Conservation (phyloP, 495 filamentous ascomycete genomes). For the Neurospora sp. region DNA sequence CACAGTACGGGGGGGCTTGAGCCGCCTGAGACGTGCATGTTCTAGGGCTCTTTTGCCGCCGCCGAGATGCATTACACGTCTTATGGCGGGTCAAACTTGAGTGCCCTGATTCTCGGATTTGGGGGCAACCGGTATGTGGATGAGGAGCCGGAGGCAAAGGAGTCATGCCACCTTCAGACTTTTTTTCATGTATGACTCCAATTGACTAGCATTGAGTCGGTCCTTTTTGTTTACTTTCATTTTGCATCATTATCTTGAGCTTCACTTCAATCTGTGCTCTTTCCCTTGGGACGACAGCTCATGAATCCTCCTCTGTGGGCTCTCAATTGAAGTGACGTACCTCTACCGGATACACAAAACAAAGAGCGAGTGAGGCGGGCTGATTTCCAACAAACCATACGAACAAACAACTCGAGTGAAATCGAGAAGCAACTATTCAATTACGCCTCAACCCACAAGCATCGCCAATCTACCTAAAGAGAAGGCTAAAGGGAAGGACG, state of each 20-base stretch:
- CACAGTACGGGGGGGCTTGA: neutral
- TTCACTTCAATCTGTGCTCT: neutral
- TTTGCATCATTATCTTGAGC: neutral
- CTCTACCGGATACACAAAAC: neutral
- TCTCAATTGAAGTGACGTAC: neutral
- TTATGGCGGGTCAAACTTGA: neutral
- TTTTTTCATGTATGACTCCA: neutral
- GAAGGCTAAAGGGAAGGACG: neutral
- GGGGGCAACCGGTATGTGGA: neutral
- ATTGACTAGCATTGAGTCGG: neutral
- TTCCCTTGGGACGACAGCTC: neutral
- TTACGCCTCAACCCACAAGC: neutral
- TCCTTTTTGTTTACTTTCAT: neutral
- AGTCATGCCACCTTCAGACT: slow-evolving; percentile 3
- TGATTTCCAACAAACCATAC: neutral
- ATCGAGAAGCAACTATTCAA: too few relatives aligned
- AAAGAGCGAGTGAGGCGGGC: neutral
- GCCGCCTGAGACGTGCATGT: neutral
- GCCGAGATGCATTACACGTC: neutral
- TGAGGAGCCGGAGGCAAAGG: neutral
- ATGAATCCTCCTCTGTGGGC: neutral
- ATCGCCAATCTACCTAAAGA: neutral
- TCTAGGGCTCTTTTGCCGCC: neutral
- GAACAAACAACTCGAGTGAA: too few relatives aligned
- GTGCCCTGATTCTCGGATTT: neutral